Evolutionary conservation across 257 asterid genomes (phyloP).

Genomic region (Anisodus tanguticus): DNA sequence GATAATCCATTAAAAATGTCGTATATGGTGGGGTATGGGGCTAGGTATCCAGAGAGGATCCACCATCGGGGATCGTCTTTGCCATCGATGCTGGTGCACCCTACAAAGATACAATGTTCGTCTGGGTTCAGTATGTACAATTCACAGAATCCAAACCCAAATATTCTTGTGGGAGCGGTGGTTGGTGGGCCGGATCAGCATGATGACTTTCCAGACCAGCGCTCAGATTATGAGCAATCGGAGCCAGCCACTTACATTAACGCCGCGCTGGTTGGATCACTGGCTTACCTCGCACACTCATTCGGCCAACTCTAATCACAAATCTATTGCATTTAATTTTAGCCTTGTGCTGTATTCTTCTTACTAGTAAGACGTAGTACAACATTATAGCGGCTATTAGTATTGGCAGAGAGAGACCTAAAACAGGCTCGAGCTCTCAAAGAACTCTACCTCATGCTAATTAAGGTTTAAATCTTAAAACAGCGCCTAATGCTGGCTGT

Average conservation of each 20-base stretch:
- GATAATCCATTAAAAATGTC: constrained; percentile 50
- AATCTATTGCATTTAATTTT: too few relatives aligned
- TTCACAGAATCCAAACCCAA: constrained; percentile 43
- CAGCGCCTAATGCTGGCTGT: background rate
- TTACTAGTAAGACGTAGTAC: too few relatives aligned
- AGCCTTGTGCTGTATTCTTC: background rate
- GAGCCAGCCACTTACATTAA: constrained; percentile 59
- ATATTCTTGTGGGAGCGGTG: constrained; percentile 48
- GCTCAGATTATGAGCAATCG: constrained; percentile 38
- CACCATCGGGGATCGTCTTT: constrained; percentile 60
- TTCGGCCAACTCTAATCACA: background rate
- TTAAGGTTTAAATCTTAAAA: too few relatives aligned
- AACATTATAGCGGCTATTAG: background rate
- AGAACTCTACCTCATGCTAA: background rate
- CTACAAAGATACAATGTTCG: constrained; percentile 44
- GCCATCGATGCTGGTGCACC: constrained; percentile 42
- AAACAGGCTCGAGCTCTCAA: background rate
- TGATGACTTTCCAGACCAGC: constrained; percentile 43
- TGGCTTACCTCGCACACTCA: constrained; percentile 47
- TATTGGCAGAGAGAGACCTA: background rate
- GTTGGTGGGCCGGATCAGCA: constrained; percentile 47
- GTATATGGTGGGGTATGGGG: constrained; percentile 59
- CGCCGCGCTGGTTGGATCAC: constrained; percentile 57
- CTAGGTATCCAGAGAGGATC: constrained; percentile 45
- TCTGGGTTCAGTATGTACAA: constrained; percentile 47